These are phyloP conservation scores for Agapanthus africanus DNA, from an alignment of 106 monocot species.

Conservation along the genomic window DNA sequence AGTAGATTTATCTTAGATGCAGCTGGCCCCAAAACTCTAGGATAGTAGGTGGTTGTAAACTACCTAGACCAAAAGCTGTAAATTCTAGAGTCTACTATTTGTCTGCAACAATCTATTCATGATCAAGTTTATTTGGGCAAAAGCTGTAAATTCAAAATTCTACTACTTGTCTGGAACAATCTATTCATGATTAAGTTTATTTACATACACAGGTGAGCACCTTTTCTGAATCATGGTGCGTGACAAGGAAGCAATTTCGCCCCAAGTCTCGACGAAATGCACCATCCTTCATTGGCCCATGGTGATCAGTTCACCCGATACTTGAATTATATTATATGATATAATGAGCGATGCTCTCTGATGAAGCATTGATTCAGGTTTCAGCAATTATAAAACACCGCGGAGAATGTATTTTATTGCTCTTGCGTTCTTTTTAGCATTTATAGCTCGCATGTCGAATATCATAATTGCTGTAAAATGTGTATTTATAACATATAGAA, in stretches of 20 bases:
- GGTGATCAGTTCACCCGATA: background rate
- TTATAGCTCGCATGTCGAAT: too few species aligned
- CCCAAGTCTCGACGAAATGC: slow-evolving; percentile 26
- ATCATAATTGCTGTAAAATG: too few species aligned
- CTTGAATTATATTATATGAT: too few species aligned
- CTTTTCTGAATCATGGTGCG: slow-evolving; percentile 72
- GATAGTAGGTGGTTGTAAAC: too few species aligned
- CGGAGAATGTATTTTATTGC: too few species aligned
- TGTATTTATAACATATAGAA: too few species aligned
- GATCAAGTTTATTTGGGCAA: background rate
- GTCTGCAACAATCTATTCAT: background rate
- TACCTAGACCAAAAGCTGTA: background rate
- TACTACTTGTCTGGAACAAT: background rate
- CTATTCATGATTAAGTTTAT: background rate
- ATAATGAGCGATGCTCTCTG: too few species aligned
- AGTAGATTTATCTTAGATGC: too few species aligned
- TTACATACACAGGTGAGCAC: slow-evolving; percentile 86
- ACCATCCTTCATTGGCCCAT: background rate
- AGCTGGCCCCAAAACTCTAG: too few species aligned
- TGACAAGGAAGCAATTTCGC: slow-evolving; percentile 59
- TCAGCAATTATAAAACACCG: too few species aligned
- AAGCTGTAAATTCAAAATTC: background rate
- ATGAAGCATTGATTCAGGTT: too few species aligned
- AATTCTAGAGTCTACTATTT: background rate
- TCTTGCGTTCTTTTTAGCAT: too few species aligned